Conservation (phyloP, 1,284 basidiomycete species). For the Laetiporus sulphureus region DNA sequence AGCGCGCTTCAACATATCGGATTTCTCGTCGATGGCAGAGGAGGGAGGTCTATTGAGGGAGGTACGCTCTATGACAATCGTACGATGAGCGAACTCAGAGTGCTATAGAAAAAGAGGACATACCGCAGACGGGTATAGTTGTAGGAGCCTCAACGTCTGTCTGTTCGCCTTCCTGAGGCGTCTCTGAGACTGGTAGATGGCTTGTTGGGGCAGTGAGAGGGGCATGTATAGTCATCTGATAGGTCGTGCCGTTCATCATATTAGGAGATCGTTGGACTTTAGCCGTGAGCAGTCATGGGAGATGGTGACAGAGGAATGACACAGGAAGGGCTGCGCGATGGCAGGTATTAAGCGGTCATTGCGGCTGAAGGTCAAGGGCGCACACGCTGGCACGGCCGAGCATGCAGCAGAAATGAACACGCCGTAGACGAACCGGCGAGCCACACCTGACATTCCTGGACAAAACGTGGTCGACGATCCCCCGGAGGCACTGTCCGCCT, state of each 20-base stretch:
- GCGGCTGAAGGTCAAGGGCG: background rate
- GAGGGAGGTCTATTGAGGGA: background rate
- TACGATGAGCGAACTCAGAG: too few species aligned
- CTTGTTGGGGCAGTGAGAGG: background rate
- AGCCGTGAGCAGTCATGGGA: background rate
- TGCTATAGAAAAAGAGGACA: too few species aligned
- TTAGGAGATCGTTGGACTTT: too few species aligned
- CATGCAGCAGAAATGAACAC: constrained; percentile 3
- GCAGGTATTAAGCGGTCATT: background rate
- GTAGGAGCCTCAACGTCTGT: background rate
- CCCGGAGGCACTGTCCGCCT: constrained; percentile 2
- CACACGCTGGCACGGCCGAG: background rate
- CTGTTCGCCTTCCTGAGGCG: background rate
- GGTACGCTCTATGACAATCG: too few species aligned
- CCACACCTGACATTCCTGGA: constrained; percentile 7
- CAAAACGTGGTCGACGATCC: constrained; percentile 8
- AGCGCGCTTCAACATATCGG: constrained; percentile 14
- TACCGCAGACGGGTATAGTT: background rate
- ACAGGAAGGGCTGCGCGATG: background rate
- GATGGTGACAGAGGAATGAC: background rate
- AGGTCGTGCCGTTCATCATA: too few species aligned
- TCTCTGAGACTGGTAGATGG: background rate
- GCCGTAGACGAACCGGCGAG: constrained; percentile 4
- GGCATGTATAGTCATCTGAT: too few species aligned
- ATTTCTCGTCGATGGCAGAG: constrained; percentile 10